Evolutionary conservation across 106 monocot genomes (phyloP), one percentile per base, ranked within the genome.

Genomic region (Ottelia alismoides): DNA sequence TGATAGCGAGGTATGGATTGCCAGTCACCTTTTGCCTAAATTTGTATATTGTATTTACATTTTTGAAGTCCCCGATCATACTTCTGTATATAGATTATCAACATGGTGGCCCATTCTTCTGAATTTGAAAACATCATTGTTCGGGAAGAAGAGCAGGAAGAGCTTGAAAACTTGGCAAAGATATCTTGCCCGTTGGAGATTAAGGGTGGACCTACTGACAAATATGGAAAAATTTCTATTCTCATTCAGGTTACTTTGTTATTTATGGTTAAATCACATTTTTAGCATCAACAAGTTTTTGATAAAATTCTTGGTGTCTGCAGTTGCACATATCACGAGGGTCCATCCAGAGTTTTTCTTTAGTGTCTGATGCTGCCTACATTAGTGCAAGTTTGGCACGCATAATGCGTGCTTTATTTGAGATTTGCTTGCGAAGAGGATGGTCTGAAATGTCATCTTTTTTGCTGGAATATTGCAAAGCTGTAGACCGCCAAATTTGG

Each of bases 31-130:
- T n/a, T n/a, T n/a, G n/a, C n/a, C n/a, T n/a, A n/a, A n/a, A n/a
- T n/a, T n/a, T n/a, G n/a, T n/a, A n/a, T n/a, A n/a, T n/a, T n/a
- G n/a, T n/a, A n/a, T n/a, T n/a, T n/a, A n/a, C n/a, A n/a, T n/a
- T n/a, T n/a, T n/a, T n/a, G n/a, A n/a, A n/a, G n/a, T n/a, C n/a
- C n/a, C n/a, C n/a, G n/a, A n/a, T n/a, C n/a, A n/a, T n/a, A n/a
- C n/a, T n/a, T 43, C 40, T 16, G 58, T 20, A 30, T 58, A 43
- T 68, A 92, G 92, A 63, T 94, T 46, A 88, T 94, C 31, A 78
- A 78, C 62, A 94, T 94, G 93, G 88, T 94, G 49, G 83, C 93
- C 2, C 93, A 84, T 71, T 94, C 93, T 48, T 80, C 93, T 57
- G 93, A 94, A 47, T 94, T 94, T 76, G 84, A 84, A 53, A 94